Conservation (phyloP, 805 yeast species). For the Jamesozyma hellenica region DNA sequence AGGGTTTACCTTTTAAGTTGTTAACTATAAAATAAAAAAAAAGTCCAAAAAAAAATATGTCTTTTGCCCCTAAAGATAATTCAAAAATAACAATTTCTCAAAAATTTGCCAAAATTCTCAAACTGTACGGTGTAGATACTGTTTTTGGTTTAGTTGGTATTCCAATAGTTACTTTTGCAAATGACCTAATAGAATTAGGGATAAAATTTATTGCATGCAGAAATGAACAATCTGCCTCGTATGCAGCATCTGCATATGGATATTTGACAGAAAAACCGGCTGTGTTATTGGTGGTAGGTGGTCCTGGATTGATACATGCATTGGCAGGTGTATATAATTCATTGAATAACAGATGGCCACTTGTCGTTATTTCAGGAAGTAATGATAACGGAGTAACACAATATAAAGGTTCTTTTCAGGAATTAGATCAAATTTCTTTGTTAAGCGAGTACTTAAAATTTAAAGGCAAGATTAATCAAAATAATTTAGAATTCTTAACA, state of each 20-base stretch:
- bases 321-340: conserved; percentile 59
- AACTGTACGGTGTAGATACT: conserved; percentile 40
- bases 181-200: conserved; percentile 43
- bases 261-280: conserved; percentile 57
- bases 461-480: conserved; percentile 29
- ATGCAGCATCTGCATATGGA: conserved; percentile 67
- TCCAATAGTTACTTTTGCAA: conserved; percentile 64
- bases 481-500: conserved; percentile 11
- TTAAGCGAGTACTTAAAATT: conserved; percentile 42
- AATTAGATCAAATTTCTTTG: conserved; percentile 51
- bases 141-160: conserved; percentile 69
- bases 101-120: conserved; percentile 38
- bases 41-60: no score
- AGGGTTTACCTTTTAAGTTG: no score
- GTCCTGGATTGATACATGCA: conserved; percentile 64
- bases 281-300: conserved; percentile 61
- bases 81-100: conserved; percentile 2
- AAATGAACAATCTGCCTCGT: conserved; percentile 66
- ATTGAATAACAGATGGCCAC: conserved; percentile 52
- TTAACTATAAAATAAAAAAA: no score
- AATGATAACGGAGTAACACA: conserved; percentile 36
- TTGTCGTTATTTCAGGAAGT: conserved; percentile 56
- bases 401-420: conserved; percentile 61
- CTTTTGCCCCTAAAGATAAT: background rate
- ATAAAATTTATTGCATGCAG: conserved; percentile 51